Percentiles rank a stretch among this genome's conserved stretches.
These are phyloP conservation scores for Cystobasidiaceae sp. DNA, from an alignment of 1,284 basidiomycete genomes.

Conservation along the genomic window DNA sequence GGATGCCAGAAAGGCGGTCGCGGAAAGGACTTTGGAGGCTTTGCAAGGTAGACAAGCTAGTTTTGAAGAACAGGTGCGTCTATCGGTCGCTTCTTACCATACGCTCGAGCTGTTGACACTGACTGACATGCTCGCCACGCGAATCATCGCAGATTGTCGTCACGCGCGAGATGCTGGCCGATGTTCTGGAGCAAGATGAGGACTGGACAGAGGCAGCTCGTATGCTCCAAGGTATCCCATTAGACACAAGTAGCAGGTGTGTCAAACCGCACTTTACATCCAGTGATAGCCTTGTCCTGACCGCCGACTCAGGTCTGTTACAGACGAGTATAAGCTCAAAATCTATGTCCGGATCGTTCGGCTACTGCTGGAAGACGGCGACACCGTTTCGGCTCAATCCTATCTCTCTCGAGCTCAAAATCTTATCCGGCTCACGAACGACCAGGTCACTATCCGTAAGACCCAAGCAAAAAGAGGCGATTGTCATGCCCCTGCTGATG, in stretches of 20 bases:
- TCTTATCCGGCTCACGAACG: conserved; percentile 68
- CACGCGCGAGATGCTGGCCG: conserved; percentile 77
- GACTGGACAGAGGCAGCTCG: conserved; percentile 89
- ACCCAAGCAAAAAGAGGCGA: conserved; percentile 80
- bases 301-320: conserved; percentile 49
- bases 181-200: conserved; percentile 80
- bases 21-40: conserved; percentile 64
- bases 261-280: no score
- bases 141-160: conserved; percentile 81
- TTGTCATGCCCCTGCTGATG: conserved; percentile 37
- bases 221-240: conserved; percentile 80
- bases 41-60: conserved; percentile 72
- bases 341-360: conserved; percentile 92
- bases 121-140: not conserved
- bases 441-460: conserved; percentile 62
- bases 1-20: conserved; percentile 60
- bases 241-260: conserved; percentile 84
- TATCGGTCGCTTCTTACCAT: not conserved
- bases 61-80: conserved; percentile 86
- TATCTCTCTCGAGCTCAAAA: conserved; percentile 95
- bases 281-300: not conserved
- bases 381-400: conserved; percentile 86
- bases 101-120: no score
- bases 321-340: conserved; percentile 78
- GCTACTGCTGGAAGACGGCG: conserved; percentile 89